phyloP scores from a whole-genome alignment of 1,284 basidiomycete genomes.

The Boletus calvinii region DNA sequence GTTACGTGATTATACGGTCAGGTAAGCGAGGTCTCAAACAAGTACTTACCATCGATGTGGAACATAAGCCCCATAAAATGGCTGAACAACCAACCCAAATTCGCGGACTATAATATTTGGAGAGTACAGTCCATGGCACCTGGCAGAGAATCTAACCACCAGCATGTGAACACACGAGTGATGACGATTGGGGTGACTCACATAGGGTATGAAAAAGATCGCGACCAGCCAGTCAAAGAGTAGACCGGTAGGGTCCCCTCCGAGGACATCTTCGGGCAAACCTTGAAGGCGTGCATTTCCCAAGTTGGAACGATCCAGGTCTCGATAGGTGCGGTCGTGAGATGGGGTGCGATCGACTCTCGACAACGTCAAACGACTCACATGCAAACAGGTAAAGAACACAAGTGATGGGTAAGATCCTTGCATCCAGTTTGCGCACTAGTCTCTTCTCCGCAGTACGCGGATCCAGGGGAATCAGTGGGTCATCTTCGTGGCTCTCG shows the following conservation, averaged over 20 bases:
- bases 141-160: conserved; percentile 61
- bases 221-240: conserved; percentile 76
- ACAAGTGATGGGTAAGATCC: conserved; percentile 70
- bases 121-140: conserved; percentile 64
- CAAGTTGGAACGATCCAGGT: conserved; percentile 71
- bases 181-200: conserved; percentile 32
- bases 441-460: conserved; percentile 52
- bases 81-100: conserved; percentile 66
- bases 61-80: conserved; percentile 68
- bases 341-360: background rate
- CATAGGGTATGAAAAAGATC: conserved; percentile 75
- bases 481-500: conserved; percentile 21
- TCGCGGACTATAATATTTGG: conserved; percentile 66
- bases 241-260: conserved; percentile 63
- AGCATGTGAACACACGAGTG: background rate
- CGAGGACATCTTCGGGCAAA: conserved; percentile 58
- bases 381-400: conserved; percentile 75
- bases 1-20: background rate
- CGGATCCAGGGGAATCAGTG: conserved; percentile 23
- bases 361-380: conserved; percentile 36
- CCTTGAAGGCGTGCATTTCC: conserved; percentile 77
- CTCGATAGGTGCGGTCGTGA: conserved; percentile 36
- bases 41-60: conserved; percentile 66
- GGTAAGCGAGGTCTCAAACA: too few relatives aligned
- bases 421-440: conserved; percentile 62